Percentiles rank a stretch among this genome's conserved stretches.
Evolutionary conservation across 257 asterid species (phyloP).

Genomic region (Nicotiana tomentosiformis): DNA sequence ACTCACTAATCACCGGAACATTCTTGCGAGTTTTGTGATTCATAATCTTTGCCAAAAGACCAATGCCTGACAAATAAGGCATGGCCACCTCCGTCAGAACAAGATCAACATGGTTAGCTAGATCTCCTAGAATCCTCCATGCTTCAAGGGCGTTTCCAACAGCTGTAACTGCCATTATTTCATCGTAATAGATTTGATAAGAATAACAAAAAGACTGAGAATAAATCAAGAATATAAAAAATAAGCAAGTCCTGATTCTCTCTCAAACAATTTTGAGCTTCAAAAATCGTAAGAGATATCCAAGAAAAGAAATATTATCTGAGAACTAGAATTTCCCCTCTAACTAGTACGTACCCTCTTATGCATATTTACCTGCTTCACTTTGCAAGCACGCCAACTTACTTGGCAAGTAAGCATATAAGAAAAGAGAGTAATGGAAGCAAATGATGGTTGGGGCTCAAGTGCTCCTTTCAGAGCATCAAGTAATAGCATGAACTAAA

Average conservation of each 20-base stretch:
- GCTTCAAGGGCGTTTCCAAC: conserved; percentile 43
- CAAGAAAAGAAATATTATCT: neutral
- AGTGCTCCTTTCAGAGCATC: neutral
- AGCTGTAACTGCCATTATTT: conserved; percentile 29
- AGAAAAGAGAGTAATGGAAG: neutral
- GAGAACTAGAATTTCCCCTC: neutral
- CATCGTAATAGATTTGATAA: neutral
- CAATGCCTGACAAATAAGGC: conserved; percentile 41
- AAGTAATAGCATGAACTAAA: neutral
- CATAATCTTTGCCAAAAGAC: conserved; percentile 37
- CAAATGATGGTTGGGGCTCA: neutral
- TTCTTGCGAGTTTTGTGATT: conserved; percentile 43
- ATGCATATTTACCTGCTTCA: conserved; percentile 2
- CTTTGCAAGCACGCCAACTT: neutral
- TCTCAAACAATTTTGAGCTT: neutral
- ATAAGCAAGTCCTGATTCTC: neutral
- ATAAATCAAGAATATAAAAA: neutral
- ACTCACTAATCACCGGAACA: conserved; percentile 45
- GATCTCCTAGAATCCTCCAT: conserved; percentile 36
- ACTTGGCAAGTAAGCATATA: neutral
- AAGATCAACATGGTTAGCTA: conserved; percentile 37
- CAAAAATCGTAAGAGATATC: neutral
- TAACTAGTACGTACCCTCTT: neutral
- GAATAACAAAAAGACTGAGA: neutral
- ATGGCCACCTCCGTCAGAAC: conserved; percentile 39